A percentile compares a stretch with the other conserved stretches of the same genome.
phyloP scores from a whole-genome alignment of 1,139 yeast genomes.

The Kurtzmaniella quercitrusa region DNA sequence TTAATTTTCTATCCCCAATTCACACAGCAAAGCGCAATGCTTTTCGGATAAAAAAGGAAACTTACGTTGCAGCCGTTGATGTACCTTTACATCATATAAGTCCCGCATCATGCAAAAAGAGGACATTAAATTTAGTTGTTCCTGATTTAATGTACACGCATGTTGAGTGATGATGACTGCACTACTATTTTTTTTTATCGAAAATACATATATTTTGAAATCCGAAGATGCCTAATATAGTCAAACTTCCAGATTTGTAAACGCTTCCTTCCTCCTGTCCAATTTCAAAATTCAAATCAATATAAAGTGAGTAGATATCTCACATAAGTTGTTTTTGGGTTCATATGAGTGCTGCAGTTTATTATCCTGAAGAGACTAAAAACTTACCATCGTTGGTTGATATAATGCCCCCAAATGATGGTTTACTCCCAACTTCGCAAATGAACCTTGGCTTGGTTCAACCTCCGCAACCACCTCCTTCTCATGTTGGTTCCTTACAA shows the following conservation, averaged over 20 bases:
- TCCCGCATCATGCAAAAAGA: not conserved
- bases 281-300: not conserved
- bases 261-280: conserved; percentile 1
- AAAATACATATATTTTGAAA: not conserved
- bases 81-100: conserved; percentile 1
- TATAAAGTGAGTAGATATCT: not conserved
- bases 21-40: not conserved
- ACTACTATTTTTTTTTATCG: not conserved
- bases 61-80: conserved; percentile 2
- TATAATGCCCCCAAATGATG: conserved; percentile 3
- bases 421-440: not conserved
- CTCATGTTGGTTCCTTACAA: not conserved
- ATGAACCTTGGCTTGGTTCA: not conserved
- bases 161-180: conserved; percentile 1
- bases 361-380: conserved; percentile 2
- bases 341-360: conserved; percentile 3
- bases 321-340: not conserved
- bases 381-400: conserved; percentile 3
- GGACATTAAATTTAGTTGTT: conserved; percentile 1
- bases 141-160: conserved; percentile 1
- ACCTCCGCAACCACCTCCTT: not conserved
- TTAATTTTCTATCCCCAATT: not conserved
- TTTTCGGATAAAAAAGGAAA: not conserved
- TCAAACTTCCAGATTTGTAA: conserved; percentile 1
- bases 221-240: conserved; percentile 1